A percentile compares a stretch with the other conserved stretches of the same genome.
These are phyloP conservation scores for Fusarium duplospermum DNA, from an alignment of 2,329 filamentous ascomycete species.

Conservation along the genomic window DNA sequence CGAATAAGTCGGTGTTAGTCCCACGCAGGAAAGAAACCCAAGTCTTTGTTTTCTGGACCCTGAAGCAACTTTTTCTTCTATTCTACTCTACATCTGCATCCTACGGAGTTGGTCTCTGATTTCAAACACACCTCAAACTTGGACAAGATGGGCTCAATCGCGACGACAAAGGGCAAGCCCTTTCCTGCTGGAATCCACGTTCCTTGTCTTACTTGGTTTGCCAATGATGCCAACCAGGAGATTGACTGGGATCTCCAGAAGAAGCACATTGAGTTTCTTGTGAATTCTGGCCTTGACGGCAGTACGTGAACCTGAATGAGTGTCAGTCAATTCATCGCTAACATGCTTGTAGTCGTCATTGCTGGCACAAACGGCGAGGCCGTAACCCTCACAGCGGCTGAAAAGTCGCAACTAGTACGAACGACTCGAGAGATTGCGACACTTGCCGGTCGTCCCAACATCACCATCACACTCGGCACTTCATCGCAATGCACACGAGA, in stretches of 20 bases:
- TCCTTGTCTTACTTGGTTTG: conserved; percentile 68
- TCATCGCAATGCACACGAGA: conserved; percentile 75
- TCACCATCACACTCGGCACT: conserved; percentile 75
- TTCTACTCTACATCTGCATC: background rate
- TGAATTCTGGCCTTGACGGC: conserved; percentile 64
- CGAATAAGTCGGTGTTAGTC: conserved; percentile 20
- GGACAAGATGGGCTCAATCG: conserved; percentile 45
- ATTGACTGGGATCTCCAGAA: conserved; percentile 67
- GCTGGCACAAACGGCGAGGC: conserved; percentile 82
- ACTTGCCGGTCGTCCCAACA: conserved; percentile 63
- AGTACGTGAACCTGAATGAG: conserved; percentile 40
- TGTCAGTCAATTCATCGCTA: conserved; percentile 5
- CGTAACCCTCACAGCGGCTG: conserved; percentile 73
- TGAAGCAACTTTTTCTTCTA: background rate
- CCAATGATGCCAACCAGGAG: conserved; percentile 58
- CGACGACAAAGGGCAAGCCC: conserved; percentile 43
- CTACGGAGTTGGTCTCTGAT: background rate
- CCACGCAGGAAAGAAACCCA: conserved; percentile 3
- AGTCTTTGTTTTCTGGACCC: background rate
- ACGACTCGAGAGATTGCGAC: conserved; percentile 71
- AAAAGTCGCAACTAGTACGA: conserved; percentile 70
- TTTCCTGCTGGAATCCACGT: conserved; percentile 66
- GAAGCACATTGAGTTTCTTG: conserved; percentile 65
- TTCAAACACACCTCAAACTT: background rate
- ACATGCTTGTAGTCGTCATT: conserved; percentile 63